phyloP scores from a whole-genome alignment of 805 yeast genomes.

The Saccharomycopsis olivae region DNA sequence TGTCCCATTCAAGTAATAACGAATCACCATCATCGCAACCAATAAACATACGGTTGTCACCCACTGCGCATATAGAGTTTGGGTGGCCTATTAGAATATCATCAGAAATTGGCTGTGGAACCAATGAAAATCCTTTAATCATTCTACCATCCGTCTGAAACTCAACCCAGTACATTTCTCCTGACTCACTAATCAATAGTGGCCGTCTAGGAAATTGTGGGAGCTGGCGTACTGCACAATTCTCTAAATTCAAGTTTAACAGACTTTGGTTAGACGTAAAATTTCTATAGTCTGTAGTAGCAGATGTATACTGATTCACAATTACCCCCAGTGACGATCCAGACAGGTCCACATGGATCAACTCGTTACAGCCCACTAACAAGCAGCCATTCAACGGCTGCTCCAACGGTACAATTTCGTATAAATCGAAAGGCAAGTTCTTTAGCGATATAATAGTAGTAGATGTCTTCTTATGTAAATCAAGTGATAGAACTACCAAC shows the following conservation, averaged over 20 bases:
- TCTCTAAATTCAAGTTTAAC: conserved; percentile 15
- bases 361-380: conserved; percentile 61
- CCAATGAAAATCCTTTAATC: conserved; percentile 11
- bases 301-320: conserved; percentile 10
- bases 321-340: conserved; percentile 29
- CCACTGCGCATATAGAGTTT: conserved; percentile 1
- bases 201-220: conserved; percentile 6
- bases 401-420: conserved; percentile 50
- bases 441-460: conserved; percentile 60
- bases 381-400: conserved; percentile 62
- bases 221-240: conserved; percentile 7
- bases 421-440: conserved; percentile 66
- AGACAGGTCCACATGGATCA: conserved; percentile 70
- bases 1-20: conserved; percentile 10
- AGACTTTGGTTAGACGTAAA: conserved; percentile 13
- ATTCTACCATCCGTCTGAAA: conserved; percentile 17
- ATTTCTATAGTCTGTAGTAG: conserved; percentile 12
- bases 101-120: not conserved
- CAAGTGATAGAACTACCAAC: conserved; percentile 58
- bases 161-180: conserved; percentile 15
- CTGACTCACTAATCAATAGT: conserved; percentile 11
- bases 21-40: conserved; percentile 14
- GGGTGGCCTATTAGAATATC: conserved; percentile 5
- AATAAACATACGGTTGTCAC: conserved; percentile 7
- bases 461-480: conserved; percentile 37